Conservation (phyloP, 2,329 filamentous ascomycete species). For the Xenoacremonium recifei region DNA sequence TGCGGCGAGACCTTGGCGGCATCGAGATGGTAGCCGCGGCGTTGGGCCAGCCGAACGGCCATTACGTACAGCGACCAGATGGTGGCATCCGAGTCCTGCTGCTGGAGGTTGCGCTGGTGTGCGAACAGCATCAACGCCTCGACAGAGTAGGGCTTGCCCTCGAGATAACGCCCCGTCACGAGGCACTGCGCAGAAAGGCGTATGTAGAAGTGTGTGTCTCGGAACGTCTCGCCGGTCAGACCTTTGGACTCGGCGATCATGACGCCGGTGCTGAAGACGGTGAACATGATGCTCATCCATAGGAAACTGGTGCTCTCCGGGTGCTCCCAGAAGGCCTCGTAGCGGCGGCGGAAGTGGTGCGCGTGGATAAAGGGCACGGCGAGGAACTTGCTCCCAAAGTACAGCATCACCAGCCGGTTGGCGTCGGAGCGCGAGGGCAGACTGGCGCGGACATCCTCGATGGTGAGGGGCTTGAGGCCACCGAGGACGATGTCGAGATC, state of each 20-base stretch:
- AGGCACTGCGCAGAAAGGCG: slow-evolving; percentile 45
- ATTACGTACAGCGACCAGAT: slow-evolving; percentile 49
- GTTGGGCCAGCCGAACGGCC: slow-evolving; percentile 47
- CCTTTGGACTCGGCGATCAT: slow-evolving; percentile 32
- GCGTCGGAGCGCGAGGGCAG: slow-evolving; percentile 36
- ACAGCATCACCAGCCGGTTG: slow-evolving; percentile 35
- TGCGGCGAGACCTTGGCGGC: slow-evolving; percentile 37
- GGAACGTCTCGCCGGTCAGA: slow-evolving; percentile 15
- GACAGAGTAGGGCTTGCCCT: slow-evolving; percentile 43
- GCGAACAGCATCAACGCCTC: slow-evolving; percentile 48
- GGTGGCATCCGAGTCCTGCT: slow-evolving; percentile 40
- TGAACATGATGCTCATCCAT: slow-evolving; percentile 52
- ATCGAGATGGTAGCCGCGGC: slow-evolving; percentile 52
- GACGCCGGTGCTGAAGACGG: slow-evolving; percentile 42
- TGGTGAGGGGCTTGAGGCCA: slow-evolving; percentile 22
- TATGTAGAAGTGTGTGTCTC: slow-evolving; percentile 31
- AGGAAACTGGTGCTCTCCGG: slow-evolving; percentile 40
- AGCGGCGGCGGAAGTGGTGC: slow-evolving; percentile 46
- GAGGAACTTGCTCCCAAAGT: slow-evolving; percentile 39
- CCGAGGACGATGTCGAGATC: slow-evolving; percentile 37
- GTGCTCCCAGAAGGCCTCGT: slow-evolving; percentile 46
- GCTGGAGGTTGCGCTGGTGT: slow-evolving; percentile 41
- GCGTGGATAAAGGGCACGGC: slow-evolving; percentile 39
- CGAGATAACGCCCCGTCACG: slow-evolving; percentile 46
- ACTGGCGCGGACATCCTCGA: slow-evolving; percentile 30